Evolutionary conservation across 257 asterid species (phyloP).

Genomic region (Gentiana macrophylla): DNA sequence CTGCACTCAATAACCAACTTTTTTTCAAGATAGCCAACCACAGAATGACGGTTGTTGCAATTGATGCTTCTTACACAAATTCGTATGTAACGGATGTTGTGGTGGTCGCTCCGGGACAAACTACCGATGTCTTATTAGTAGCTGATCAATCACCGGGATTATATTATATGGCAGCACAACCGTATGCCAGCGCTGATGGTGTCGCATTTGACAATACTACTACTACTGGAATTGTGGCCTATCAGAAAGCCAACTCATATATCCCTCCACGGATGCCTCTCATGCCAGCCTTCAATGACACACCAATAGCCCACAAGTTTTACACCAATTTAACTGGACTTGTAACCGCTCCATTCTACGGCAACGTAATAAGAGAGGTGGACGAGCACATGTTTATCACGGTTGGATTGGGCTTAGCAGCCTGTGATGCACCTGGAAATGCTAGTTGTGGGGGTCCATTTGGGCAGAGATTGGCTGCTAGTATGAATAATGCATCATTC

Average conservation of each 20-base stretch:
- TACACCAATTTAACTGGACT: constrained; percentile 31
- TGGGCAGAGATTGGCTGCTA: constrained; percentile 38
- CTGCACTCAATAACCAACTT: constrained; percentile 60
- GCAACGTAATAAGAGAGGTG: constrained; percentile 32
- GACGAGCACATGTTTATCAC: constrained; percentile 54
- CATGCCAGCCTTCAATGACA: constrained; percentile 34
- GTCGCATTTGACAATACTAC: constrained; percentile 42
- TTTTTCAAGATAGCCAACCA: constrained; percentile 51
- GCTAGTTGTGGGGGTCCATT: constrained; percentile 34
- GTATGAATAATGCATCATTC: constrained; percentile 46
- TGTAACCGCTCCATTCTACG: constrained; percentile 32
- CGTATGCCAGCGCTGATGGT: constrained; percentile 44
- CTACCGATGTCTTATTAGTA: constrained; percentile 39
- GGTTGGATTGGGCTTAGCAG: constrained; percentile 33
- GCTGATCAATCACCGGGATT: constrained; percentile 28
- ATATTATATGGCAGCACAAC: too few relatives aligned
- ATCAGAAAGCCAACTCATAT: constrained; percentile 24
- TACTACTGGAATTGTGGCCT: constrained; percentile 43
- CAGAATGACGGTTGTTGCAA: constrained; percentile 46
- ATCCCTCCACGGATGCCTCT: constrained; percentile 27
- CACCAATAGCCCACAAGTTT: constrained; percentile 28
- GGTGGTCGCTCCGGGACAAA: constrained; percentile 54
- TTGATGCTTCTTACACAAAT: constrained; percentile 49
- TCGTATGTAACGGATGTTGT: constrained; percentile 38
- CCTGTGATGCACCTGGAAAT: constrained; percentile 3